These are phyloP conservation scores for Fomitopsis palustris DNA, from an alignment of 1,284 basidiomycete genomes.

Conservation along the genomic window DNA sequence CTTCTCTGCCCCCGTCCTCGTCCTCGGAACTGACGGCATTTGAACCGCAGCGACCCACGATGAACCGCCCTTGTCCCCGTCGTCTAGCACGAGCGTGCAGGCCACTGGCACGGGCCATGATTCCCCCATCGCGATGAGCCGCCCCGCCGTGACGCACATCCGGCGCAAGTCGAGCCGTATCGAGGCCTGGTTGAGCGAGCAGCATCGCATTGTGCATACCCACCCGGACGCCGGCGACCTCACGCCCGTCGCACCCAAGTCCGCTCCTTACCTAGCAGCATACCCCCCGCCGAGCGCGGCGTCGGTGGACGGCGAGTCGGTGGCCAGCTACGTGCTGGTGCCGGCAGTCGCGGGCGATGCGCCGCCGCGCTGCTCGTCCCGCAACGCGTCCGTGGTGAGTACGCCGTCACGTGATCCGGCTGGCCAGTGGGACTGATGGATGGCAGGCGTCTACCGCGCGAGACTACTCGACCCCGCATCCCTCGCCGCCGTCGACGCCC, in stretches of 20 bases:
- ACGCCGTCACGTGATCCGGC: constrained; percentile 24
- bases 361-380: constrained; percentile 26
- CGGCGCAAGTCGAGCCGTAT: constrained; percentile 55
- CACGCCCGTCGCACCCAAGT: constrained; percentile 28
- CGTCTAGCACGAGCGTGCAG: constrained; percentile 1
- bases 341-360: constrained; percentile 17
- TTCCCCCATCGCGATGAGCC: constrained; percentile 17
- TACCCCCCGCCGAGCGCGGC: constrained; percentile 44
- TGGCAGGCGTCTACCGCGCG: constrained; percentile 16
- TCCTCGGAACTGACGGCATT: neutral
- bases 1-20: neutral
- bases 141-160: constrained; percentile 19
- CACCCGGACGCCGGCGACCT: constrained; percentile 17
- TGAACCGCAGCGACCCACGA: neutral
- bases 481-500: constrained; percentile 36
- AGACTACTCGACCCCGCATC: constrained; percentile 12
- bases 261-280: constrained; percentile 50
- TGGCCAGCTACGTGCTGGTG: constrained; percentile 56
- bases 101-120: constrained; percentile 15
- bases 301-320: constrained; percentile 32
- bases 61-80: constrained; percentile 2
- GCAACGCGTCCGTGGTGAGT: constrained; percentile 34
- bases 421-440: constrained; percentile 14
- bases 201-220: constrained; percentile 34
- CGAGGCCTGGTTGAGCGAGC: constrained; percentile 66